Evolutionary conservation across 1,284 basidiomycete genomes (phyloP).

Genomic region (Paramarasmius palmivorus): DNA sequence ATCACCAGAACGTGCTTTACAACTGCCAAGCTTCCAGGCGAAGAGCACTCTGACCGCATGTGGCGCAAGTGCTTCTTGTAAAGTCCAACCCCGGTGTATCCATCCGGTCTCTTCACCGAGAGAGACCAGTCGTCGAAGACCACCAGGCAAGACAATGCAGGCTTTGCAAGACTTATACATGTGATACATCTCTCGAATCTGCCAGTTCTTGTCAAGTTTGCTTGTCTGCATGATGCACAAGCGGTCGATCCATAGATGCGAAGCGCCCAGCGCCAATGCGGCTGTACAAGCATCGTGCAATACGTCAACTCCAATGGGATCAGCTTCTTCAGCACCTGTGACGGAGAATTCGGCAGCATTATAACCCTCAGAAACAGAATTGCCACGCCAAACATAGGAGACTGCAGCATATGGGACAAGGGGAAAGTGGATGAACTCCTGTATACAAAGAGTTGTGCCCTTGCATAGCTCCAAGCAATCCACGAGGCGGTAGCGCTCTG

Average conservation of each 20-base stretch:
- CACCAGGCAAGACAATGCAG: conserved; percentile 13
- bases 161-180: conserved; percentile 8
- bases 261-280: conserved; percentile 3
- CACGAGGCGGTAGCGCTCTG: too few species aligned
- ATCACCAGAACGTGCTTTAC: conserved; percentile 4
- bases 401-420: too few species aligned
- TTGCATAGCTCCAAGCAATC: too few species aligned
- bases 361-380: neutral
- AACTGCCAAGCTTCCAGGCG: conserved; percentile 6
- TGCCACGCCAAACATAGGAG: too few species aligned
- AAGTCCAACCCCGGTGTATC: conserved; percentile 20
- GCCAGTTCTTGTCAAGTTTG: neutral
- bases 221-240: conserved; percentile 4
- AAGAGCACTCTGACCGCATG: conserved; percentile 5
- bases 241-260: conserved; percentile 17
- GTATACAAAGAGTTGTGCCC: too few species aligned
- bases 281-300: conserved; percentile 11
- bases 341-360: conserved; percentile 10
- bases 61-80: conserved; percentile 17
- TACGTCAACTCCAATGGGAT: conserved; percentile 19
- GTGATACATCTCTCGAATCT: conserved; percentile 9
- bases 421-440: too few species aligned
- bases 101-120: conserved; percentile 19
- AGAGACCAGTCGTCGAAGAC: conserved; percentile 16
- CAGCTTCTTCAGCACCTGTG: conserved; percentile 15